These are phyloP conservation scores for Tylopilus intermedius DNA, from an alignment of 768 basidiomycete species.

Conservation along the genomic window DNA sequence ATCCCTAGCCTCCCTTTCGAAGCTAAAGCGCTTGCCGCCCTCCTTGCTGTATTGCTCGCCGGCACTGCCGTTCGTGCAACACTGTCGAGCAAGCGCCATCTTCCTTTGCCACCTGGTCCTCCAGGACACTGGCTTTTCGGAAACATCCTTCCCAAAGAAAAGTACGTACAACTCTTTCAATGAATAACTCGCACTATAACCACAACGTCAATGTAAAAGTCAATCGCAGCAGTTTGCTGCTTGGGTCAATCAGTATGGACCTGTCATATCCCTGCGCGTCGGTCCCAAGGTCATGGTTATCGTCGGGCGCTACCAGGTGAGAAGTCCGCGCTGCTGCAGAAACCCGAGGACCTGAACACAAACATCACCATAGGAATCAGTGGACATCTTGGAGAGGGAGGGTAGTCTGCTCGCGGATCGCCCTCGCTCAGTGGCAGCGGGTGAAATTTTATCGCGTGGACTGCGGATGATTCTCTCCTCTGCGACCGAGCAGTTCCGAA, in stretches of 20 bases:
- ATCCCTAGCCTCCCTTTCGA: slow-evolving; percentile 5
- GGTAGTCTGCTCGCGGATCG: slow-evolving; percentile 54
- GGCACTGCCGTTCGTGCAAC: slow-evolving; percentile 7
- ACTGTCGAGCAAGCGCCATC: slow-evolving; percentile 8
- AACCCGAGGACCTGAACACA: neutral
- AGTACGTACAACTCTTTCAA: slow-evolving; percentile 14
- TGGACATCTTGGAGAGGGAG: slow-evolving; percentile 65
- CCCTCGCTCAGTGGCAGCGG: slow-evolving; percentile 51
- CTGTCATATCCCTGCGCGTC: slow-evolving; percentile 52
- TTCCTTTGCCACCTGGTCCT: slow-evolving; percentile 30
- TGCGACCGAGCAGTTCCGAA: slow-evolving; percentile 56
- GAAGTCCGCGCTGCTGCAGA: neutral
- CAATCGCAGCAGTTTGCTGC: slow-evolving; percentile 45
- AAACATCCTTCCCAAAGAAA: slow-evolving; percentile 22
- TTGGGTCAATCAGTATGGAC: slow-evolving; percentile 58
- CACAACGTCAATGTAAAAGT: slow-evolving; percentile 1
- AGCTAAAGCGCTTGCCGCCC: slow-evolving; percentile 16
- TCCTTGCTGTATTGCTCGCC: slow-evolving; percentile 17
- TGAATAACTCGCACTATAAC: neutral
- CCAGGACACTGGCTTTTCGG: slow-evolving; percentile 33
- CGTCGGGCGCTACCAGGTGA: slow-evolving; percentile 36
- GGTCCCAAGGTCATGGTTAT: slow-evolving; percentile 36
- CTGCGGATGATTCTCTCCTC: slow-evolving; percentile 54
- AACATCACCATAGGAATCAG: slow-evolving; percentile 40
- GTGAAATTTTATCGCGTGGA: slow-evolving; percentile 55